Base-by-base conservation (phyloP, 306 rosid genomes). In the Myrica gale region DNA sequence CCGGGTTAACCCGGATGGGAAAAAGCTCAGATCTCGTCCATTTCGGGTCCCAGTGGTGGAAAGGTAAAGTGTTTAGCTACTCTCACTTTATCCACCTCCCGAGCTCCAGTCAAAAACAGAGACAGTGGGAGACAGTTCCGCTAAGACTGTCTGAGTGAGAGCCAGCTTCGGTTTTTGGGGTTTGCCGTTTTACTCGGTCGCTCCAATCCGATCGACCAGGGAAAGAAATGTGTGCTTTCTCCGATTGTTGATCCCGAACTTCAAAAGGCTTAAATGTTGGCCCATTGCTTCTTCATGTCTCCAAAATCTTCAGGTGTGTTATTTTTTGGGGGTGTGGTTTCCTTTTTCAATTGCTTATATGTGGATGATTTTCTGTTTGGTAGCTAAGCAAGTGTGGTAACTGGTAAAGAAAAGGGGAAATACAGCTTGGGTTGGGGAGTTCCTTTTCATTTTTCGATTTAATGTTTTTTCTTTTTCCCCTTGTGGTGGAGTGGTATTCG, bases 221-320 rank as follows among this genome's bases (percentile, higher is more conserved):
- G 23, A 13, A 17, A 54, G 45, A 16, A 48, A 74, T 56, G 55
- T 60, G 2, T 32, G 13, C 19, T 44, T 74, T 50, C 48, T 15
- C 46, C 23, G 58, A 46, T 48, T 61, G 17, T 32, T 62, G 41
- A 66, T 76, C 69, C 61, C 46, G 12, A 26, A 20, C 51, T 42
- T 56, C 13, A 43, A 8, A 58, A 10, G 15, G 48, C 75, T 11
- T 21, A 15, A 23, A 53, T 9, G 43, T 63, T 26, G 21, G 26
- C 70, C 48, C 19, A 13, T 4, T 42, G 6, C 15, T 16, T 51
- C 48, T 32, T 15, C 8, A 79, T 79, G 82, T 70, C 53, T 72
- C 78, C 84, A 39, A 81, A 62, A 23, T 81, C 81, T 44, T 76
- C 84, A 65, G 84, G 84, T 76, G 21, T 65, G 23, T 32, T 1